These are phyloP conservation scores for Fomitopsis serialis DNA, from an alignment of 768 basidiomycete species.

Conservation along the genomic window DNA sequence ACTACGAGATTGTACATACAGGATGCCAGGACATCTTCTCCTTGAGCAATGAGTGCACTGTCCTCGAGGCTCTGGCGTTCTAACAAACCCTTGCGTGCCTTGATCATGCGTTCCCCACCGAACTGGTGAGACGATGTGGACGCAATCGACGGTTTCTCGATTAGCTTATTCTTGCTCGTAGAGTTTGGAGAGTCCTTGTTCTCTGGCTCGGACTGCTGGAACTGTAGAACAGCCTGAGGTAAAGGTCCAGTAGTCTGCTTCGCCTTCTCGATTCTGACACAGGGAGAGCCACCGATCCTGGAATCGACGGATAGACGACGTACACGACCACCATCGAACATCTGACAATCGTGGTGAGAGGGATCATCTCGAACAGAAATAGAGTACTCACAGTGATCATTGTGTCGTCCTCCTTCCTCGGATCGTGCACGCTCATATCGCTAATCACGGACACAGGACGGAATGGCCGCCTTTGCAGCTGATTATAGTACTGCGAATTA, in stretches of 20 bases:
- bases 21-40: conserved; percentile 52
- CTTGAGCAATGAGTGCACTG: conserved; percentile 55
- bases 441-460: conserved; percentile 65
- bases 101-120: conserved; percentile 65
- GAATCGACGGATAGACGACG: conserved; percentile 65
- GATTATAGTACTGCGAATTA: conserved; percentile 26
- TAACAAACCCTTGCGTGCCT: conserved; percentile 53
- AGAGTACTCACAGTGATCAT: conserved; percentile 62
- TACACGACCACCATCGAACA: conserved; percentile 76
- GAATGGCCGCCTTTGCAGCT: conserved; percentile 47
- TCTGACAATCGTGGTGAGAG: conserved; percentile 34
- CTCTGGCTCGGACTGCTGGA: conserved; percentile 24
- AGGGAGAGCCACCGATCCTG: conserved; percentile 65
- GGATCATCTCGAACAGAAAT: not conserved
- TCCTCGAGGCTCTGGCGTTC: conserved; percentile 67
- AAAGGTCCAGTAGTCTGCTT: conserved; percentile 42
- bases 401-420: conserved; percentile 67
- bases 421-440: conserved; percentile 39
- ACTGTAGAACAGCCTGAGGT: conserved; percentile 21
- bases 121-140: conserved; percentile 61
- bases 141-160: conserved; percentile 63
- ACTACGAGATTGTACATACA: conserved; percentile 36
- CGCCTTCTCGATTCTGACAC: conserved; percentile 57
- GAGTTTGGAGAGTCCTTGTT: conserved; percentile 34
- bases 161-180: conserved; percentile 35